Evolutionary conservation across 495 filamentous ascomycete species (phyloP).

Genomic region (Venustampulla echinocandica): DNA sequence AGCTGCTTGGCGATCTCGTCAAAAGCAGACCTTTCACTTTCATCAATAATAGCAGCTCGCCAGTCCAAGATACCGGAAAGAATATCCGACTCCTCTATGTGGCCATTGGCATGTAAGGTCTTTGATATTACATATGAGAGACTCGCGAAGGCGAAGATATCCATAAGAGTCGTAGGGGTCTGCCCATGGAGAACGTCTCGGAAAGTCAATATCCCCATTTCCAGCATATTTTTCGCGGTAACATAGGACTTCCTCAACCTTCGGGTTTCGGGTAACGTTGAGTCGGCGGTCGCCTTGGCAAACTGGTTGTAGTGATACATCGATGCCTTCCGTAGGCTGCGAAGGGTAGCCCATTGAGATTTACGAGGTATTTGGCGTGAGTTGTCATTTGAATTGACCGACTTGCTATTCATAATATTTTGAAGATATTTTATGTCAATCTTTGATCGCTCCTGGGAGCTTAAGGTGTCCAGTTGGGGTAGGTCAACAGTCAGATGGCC

Average conservation of each 20-base stretch:
- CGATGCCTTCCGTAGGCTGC: conserved; percentile 11
- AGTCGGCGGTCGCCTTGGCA: neutral
- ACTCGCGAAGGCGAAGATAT: conserved; percentile 17
- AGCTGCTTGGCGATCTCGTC: conserved; percentile 13
- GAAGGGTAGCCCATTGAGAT: conserved; percentile 19
- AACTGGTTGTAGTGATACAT: conserved; percentile 14
- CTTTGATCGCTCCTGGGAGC: neutral
- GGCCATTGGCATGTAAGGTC: conserved; percentile 13
- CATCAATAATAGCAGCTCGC: conserved; percentile 12
- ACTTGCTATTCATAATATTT: conserved; percentile 1
- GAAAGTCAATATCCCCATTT: conserved; percentile 14
- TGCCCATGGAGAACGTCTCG: conserved; percentile 12
- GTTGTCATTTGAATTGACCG: conserved; percentile 2
- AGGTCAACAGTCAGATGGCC: conserved; percentile 4
- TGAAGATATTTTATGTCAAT: conserved; percentile 8
- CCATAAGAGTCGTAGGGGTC: conserved; percentile 5
- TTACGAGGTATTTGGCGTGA: conserved; percentile 5
- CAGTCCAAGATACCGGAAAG: conserved; percentile 15
- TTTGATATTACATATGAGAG: conserved; percentile 20
- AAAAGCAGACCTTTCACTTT: conserved; percentile 14
- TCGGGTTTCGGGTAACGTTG: conserved; percentile 4
- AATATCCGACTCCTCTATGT: conserved; percentile 12
- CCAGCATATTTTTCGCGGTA: conserved; percentile 10
- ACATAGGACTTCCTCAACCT: conserved; percentile 10
- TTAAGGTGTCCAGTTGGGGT: neutral